Evolutionary conservation across 352 stramenopile genomes (phyloP).

Genomic region (Phytophthora pinifolia): DNA sequence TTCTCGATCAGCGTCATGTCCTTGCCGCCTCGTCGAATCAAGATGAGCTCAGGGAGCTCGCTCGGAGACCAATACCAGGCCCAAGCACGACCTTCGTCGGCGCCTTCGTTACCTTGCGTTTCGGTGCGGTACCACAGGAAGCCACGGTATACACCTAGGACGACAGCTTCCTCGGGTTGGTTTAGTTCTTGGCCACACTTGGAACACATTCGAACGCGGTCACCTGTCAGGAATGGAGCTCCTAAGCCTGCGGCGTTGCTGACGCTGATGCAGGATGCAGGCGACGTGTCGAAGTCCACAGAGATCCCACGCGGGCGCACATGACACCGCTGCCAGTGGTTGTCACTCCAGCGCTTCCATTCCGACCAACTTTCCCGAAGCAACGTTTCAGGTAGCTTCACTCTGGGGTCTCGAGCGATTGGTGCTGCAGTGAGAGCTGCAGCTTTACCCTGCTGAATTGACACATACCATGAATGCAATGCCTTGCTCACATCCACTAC

Average conservation of each 20-base stretch:
- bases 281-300: conserved; percentile 93
- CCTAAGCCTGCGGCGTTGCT: conserved; percentile 89
- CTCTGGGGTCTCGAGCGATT: conserved; percentile 4
- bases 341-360: conserved; percentile 85
- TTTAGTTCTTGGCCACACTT: conserved; percentile 95
- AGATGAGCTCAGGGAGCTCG: conserved; percentile 86
- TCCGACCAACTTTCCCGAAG: conserved; percentile 77
- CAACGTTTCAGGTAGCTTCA: conserved; percentile 59
- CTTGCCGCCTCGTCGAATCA: conserved; percentile 80
- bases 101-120: conserved; percentile 96
- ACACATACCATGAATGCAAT: conserved; percentile 81
- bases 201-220: conserved; percentile 93
- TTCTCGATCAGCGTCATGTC: conserved; percentile 89
- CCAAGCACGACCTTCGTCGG: conserved; percentile 91
- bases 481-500: conserved; percentile 89
- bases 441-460: conserved; percentile 43
- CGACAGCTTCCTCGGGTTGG: conserved; percentile 94
- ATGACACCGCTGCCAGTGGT: conserved; percentile 80
- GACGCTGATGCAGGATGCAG: conserved; percentile 85
- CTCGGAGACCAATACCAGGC: conserved; percentile 95
- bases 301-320: conserved; percentile 87
- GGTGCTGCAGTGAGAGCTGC: conserved; percentile 3
- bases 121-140: conserved; percentile 96
- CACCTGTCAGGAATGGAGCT: conserved; percentile 91
- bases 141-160: conserved; percentile 93